Percentiles rank a stretch among this genome's conserved stretches.
phyloP scores from a whole-genome alignment of 306 rosid species.

The Senna siamea region DNA sequence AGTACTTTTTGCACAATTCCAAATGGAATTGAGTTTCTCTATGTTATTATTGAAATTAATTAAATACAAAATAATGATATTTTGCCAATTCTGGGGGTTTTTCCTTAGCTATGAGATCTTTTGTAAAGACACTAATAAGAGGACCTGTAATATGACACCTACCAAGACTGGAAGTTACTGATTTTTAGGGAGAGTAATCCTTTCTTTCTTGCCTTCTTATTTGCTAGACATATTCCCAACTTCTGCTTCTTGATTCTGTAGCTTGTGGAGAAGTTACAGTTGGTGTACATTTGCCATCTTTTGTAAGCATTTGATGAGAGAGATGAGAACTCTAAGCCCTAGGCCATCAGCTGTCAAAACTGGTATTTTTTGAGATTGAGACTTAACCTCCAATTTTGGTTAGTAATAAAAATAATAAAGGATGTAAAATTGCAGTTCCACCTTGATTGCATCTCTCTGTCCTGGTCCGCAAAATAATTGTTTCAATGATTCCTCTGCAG shows the following conservation, averaged over 20 bases:
- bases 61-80: background rate
- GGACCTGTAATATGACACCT: background rate
- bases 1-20: background rate
- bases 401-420: constrained; percentile 5
- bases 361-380: constrained; percentile 12
- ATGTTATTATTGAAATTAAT: background rate
- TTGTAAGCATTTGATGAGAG: background rate
- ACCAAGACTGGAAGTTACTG: background rate
- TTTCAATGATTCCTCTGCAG: constrained; percentile 49
- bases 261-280: background rate
- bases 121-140: background rate
- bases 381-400: constrained; percentile 4
- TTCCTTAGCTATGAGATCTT: background rate
- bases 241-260: constrained; percentile 14
- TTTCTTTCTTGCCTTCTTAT: background rate
- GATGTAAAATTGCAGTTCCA: constrained; percentile 16
- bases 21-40: background rate
- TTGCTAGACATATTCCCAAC: background rate
- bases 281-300: background rate
- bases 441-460: constrained; percentile 13
- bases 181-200: background rate
- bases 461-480: constrained; percentile 16
- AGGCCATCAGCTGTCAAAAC: constrained; percentile 1
- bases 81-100: background rate
- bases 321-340: background rate